Conservation (phyloP, 352 stramenopile genomes). For the Pythium sukuiense region DNA sequence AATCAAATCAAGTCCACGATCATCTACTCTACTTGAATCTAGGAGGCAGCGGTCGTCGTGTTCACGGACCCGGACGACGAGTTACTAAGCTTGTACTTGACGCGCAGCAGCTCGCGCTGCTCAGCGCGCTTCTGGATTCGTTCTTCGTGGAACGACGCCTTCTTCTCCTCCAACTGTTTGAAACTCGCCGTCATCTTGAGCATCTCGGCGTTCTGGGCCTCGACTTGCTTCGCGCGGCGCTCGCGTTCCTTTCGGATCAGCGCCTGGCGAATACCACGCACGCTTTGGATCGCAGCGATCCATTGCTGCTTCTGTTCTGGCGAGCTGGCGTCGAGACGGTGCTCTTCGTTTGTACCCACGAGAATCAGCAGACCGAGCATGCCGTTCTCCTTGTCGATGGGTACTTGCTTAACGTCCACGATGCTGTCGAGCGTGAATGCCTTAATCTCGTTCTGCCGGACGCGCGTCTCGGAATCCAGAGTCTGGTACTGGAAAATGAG, state of each 20-base stretch:
- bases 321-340: constrained; percentile 57
- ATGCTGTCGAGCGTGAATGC: constrained; percentile 68
- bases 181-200: constrained; percentile 49
- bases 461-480: constrained; percentile 46
- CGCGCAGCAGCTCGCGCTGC: constrained; percentile 62
- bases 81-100: constrained; percentile 59
- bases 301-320: constrained; percentile 53
- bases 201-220: constrained; percentile 65
- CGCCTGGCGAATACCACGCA: constrained; percentile 41
- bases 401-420: constrained; percentile 48
- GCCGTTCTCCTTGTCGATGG: constrained; percentile 48
- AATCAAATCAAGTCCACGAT: not conserved
- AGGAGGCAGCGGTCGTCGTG: constrained; percentile 23
- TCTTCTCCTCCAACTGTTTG: constrained; percentile 52
- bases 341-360: constrained; percentile 43
- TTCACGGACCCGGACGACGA: constrained; percentile 7
- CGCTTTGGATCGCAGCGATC: constrained; percentile 55
- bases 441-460: constrained; percentile 51
- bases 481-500: constrained; percentile 78
- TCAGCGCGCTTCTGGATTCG: constrained; percentile 54
- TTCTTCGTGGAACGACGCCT: constrained; percentile 69
- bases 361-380: constrained; percentile 55
- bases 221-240: constrained; percentile 51
- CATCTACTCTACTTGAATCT: constrained; percentile 1
- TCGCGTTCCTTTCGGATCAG: constrained; percentile 51